phyloP scores from a whole-genome alignment of 768 basidiomycete species.

The Hericium erinaceus region DNA sequence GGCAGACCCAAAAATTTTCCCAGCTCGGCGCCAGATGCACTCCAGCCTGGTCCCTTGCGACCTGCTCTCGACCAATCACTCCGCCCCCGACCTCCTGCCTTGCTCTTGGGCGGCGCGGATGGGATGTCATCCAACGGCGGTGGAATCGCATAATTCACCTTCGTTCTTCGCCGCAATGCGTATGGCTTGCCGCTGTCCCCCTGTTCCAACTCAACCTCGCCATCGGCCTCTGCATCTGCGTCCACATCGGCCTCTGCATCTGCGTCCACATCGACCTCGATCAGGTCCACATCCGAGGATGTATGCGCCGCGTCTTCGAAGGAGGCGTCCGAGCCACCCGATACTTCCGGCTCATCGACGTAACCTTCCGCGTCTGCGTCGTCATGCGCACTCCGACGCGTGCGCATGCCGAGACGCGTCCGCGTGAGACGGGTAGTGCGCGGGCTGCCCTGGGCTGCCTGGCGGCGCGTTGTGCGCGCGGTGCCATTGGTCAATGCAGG shows the following conservation, averaged over 20 bases:
- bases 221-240: slow-evolving; percentile 31
- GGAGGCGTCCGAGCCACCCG: slow-evolving; percentile 28
- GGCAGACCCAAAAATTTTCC: slow-evolving; percentile 70
- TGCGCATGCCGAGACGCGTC: slow-evolving; percentile 10
- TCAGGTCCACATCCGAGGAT: slow-evolving; percentile 29
- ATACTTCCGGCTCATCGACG: slow-evolving; percentile 8
- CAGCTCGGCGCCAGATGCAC: slow-evolving; percentile 68
- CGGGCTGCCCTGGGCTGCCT: slow-evolving; percentile 25
- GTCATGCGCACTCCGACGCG: slow-evolving; percentile 8
- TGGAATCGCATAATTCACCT: slow-evolving; percentile 75
- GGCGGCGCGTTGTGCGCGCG: slow-evolving; percentile 19
- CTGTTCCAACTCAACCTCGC: slow-evolving; percentile 28
- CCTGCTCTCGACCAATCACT: slow-evolving; percentile 24
- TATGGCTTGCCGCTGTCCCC: slow-evolving; percentile 50
- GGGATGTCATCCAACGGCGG: slow-evolving; percentile 70
- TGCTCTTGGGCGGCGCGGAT: slow-evolving; percentile 33
- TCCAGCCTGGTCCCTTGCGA: slow-evolving; percentile 60
- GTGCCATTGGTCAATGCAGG: slow-evolving; percentile 14
- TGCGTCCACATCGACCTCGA: slow-evolving; percentile 28
- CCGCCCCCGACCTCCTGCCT: slow-evolving; percentile 24
- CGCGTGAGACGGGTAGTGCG: slow-evolving; percentile 4
- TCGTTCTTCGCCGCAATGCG: slow-evolving; percentile 49
- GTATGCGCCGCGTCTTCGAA: slow-evolving; percentile 49
- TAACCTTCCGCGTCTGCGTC: slow-evolving; percentile 16
- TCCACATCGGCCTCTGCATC: slow-evolving; percentile 29